Evolutionary conservation across 768 basidiomycete genomes (phyloP).

Genomic region (Boletus rufocinnamomeus): DNA sequence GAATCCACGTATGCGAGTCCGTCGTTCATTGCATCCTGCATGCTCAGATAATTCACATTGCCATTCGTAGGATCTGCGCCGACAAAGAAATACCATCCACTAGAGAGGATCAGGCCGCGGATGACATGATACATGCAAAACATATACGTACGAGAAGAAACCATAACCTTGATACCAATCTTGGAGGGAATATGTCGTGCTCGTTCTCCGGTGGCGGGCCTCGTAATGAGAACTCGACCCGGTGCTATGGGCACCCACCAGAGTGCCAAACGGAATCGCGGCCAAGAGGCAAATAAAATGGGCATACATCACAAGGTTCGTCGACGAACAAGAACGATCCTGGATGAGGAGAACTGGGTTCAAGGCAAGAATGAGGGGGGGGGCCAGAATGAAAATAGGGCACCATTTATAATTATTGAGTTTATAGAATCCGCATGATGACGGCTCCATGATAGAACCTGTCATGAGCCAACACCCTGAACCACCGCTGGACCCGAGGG

Average conservation of each 20-base stretch:
- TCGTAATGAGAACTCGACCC: conserved; percentile 15
- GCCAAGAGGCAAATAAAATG: conserved; percentile 29
- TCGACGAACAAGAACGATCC: neutral
- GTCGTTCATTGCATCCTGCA: conserved; percentile 46
- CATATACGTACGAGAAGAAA: conserved; percentile 54
- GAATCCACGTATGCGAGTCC: conserved; percentile 60
- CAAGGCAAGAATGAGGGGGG: neutral
- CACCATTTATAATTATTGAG: conserved; percentile 7
- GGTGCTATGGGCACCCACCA: conserved; percentile 28
- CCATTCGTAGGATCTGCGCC: conserved; percentile 69
- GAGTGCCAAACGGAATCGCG: conserved; percentile 31
- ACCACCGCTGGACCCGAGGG: neutral
- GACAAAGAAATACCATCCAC: conserved; percentile 65
- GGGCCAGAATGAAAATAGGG: neutral
- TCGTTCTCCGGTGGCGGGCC: neutral
- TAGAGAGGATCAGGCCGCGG: conserved; percentile 28
- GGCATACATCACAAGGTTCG: conserved; percentile 21
- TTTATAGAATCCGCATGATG: neutral
- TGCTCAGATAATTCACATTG: conserved; percentile 57
- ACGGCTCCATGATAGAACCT: neutral
- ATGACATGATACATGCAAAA: neutral
- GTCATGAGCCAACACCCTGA: neutral
- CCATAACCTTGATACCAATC: conserved; percentile 44
- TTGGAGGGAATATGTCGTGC: conserved; percentile 34
- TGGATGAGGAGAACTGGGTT: neutral